Percentiles rank a stretch among this genome's conserved stretches.
These are phyloP conservation scores for Amphirosellinia nigrospora DNA, from an alignment of 495 filamentous ascomycete species.

Conservation along the genomic window DNA sequence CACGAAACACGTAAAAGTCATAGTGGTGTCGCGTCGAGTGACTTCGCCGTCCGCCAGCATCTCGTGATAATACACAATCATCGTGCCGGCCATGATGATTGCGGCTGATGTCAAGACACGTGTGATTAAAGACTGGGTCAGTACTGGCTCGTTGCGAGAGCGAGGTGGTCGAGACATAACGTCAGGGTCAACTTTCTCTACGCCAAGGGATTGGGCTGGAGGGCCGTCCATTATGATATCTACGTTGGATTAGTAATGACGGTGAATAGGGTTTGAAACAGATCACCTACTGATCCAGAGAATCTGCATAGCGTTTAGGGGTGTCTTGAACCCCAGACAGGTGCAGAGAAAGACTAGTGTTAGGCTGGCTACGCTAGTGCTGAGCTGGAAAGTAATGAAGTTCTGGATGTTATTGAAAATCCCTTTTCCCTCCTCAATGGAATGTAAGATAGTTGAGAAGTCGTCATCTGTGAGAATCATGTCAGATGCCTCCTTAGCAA, in stretches of 20 bases:
- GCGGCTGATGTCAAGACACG: conserved; percentile 86
- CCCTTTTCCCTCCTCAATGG: conserved; percentile 97
- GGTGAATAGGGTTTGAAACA: background rate
- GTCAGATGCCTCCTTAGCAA: conserved; percentile 98
- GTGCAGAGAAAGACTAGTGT: conserved; percentile 91
- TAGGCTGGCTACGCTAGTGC: conserved; percentile 92
- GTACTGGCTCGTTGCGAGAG: conserved; percentile 79
- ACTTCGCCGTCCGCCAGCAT: conserved; percentile 82
- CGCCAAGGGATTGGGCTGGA: conserved; percentile 94
- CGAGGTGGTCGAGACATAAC: conserved; percentile 94
- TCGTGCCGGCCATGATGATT: conserved; percentile 90
- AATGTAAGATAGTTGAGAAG: conserved; percentile 94
- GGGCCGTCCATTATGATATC: conserved; percentile 99
- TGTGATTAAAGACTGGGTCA: conserved; percentile 79
- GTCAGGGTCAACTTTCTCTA: conserved; percentile 92
- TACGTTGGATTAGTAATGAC: conserved; percentile 45
- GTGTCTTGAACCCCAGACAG: conserved; percentile 88
- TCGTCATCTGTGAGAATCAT: conserved; percentile 99
- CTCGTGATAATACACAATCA: conserved; percentile 87
- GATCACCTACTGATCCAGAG: conserved; percentile 91
- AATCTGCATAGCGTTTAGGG: conserved; percentile 98
- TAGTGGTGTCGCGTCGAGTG: conserved; percentile 93
- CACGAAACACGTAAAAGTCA: conserved; percentile 99
- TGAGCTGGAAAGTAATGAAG: conserved; percentile 97
- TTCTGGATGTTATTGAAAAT: conserved; percentile 99